Evolutionary conservation across 2,329 filamentous ascomycete genomes (phyloP).

Genomic region (Diaporthe sp.): DNA sequence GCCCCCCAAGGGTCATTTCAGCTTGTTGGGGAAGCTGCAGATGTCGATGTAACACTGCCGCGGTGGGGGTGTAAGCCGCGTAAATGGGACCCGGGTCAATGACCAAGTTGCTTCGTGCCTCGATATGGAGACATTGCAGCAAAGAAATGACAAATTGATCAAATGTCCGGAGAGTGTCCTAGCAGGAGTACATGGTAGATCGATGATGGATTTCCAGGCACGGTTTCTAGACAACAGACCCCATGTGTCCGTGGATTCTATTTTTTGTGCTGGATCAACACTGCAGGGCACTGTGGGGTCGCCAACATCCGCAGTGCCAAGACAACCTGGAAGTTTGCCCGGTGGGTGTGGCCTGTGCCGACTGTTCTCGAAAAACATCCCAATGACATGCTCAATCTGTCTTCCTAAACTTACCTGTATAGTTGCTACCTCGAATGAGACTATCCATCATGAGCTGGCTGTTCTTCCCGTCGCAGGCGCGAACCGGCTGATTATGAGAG

Average conservation of each 20-base stretch:
- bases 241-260: background rate
- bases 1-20: background rate
- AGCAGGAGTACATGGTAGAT: background rate
- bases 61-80: background rate
- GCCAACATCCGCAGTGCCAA: background rate
- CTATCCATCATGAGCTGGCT: background rate
- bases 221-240: background rate
- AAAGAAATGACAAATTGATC: background rate
- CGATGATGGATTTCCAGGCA: background rate
- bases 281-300: background rate
- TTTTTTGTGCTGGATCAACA: background rate
- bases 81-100: background rate
- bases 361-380: background rate
- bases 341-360: background rate
- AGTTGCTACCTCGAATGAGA: background rate
- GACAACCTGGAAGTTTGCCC: background rate
- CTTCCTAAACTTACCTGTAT: background rate
- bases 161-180: background rate
- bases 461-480: background rate
- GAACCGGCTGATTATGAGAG: background rate
- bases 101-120: background rate
- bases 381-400: too few species aligned
- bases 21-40: background rate
- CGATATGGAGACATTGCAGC: background rate
- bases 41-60: conserved; percentile 11